Evolutionary conservation across 306 rosid species (phyloP).

Genomic region (Lagenaria siceraria): DNA sequence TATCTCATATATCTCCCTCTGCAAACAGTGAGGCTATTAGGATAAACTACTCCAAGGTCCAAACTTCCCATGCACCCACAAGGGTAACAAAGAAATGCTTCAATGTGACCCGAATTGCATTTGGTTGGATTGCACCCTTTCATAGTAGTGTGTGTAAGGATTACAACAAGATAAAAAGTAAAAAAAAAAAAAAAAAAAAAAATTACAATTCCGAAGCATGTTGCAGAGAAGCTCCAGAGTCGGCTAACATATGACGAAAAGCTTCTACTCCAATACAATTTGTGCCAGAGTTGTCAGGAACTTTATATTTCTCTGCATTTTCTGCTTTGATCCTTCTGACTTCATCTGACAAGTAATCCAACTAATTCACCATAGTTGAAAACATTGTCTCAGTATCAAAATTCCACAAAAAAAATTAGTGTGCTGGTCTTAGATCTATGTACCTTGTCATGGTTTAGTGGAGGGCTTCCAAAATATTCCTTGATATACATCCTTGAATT

Average conservation of each 20-base stretch:
- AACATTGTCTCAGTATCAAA: constrained; percentile 17
- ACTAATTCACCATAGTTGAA: constrained; percentile 26
- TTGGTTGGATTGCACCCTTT: background rate
- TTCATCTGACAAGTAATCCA: constrained; percentile 24
- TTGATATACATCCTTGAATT: constrained; percentile 40
- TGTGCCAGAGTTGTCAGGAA: constrained; percentile 36
- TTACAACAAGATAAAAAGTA: constrained; percentile 16
- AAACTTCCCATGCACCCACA: background rate
- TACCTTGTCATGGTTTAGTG: constrained; percentile 31
- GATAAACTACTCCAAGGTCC: background rate
- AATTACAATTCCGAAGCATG: constrained; percentile 67
- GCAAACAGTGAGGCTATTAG: background rate
- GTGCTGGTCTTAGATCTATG: constrained; percentile 6
- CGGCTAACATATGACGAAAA: constrained; percentile 45
- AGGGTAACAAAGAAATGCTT: background rate
- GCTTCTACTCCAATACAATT: constrained; percentile 48
- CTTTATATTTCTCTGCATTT: constrained; percentile 48
- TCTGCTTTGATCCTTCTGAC: constrained; percentile 33
- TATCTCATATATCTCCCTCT: background rate
- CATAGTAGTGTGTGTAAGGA: background rate
- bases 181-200: constrained; percentile 18
- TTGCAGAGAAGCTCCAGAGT: constrained; percentile 48
- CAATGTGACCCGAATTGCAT: background rate
- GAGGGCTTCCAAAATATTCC: constrained; percentile 43
- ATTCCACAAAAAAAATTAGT: constrained; percentile 7